Evolutionary conservation across 352 stramenopile genomes (phyloP).

Genomic region (Elongisporangium prolatum): DNA sequence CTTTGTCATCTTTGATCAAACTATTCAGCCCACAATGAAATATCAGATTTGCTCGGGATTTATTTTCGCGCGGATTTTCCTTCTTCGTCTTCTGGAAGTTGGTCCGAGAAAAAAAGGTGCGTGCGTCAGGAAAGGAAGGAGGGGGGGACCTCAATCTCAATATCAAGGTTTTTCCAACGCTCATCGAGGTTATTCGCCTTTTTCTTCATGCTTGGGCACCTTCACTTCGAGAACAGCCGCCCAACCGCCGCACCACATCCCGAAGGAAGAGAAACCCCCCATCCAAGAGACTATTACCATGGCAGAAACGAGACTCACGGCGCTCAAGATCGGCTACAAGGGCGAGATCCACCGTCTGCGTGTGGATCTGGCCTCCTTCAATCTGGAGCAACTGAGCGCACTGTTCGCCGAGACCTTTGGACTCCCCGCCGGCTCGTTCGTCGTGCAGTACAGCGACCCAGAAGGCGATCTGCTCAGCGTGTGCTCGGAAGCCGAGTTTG

Average conservation of each 20-base stretch:
- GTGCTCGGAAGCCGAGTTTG: slow-evolving; percentile 60
- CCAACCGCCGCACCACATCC: slow-evolving; percentile 1
- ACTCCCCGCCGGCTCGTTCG: slow-evolving; percentile 39
- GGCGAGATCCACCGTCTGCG: slow-evolving; percentile 80
- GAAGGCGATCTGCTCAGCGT: slow-evolving; percentile 73
- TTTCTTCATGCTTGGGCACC: neutral
- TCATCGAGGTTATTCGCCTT: neutral
- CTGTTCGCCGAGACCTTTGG: slow-evolving; percentile 64
- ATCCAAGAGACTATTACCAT: slow-evolving; percentile 19
- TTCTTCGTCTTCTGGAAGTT: neutral
- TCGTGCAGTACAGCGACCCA: slow-evolving; percentile 80
- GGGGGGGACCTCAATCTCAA: neutral
- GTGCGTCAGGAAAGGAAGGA: neutral
- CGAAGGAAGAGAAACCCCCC: slow-evolving; percentile 14
- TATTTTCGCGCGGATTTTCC: neutral
- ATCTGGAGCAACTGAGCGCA: slow-evolving; percentile 35
- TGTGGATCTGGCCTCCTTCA: slow-evolving; percentile 51
- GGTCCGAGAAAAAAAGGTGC: neutral
- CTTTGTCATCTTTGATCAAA: neutral
- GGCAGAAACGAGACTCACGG: slow-evolving; percentile 42
- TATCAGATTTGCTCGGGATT: neutral
- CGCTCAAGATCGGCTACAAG: slow-evolving; percentile 80
- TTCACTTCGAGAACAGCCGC: neutral
- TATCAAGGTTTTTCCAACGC: neutral
- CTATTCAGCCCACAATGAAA: neutral